These are phyloP conservation scores for Agarophyton chilense DNA, from an alignment of 23 red algal genomes.

Conservation along the genomic window DNA sequence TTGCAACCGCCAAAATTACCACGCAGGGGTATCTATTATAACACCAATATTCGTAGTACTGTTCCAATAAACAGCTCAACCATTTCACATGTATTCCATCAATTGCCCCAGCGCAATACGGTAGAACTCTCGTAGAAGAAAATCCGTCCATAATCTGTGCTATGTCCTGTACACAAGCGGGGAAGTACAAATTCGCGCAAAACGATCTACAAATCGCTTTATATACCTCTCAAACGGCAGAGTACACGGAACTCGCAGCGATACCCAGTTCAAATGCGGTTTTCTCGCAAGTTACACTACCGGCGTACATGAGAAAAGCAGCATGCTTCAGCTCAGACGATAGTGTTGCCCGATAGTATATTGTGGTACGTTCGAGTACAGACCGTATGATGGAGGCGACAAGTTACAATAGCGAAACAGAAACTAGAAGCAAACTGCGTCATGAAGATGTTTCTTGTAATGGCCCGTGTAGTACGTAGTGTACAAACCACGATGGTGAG, in stretches of 20 bases:
- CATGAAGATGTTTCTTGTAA: too few species aligned
- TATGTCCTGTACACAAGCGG: background rate
- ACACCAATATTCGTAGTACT: slow-evolving; percentile 21
- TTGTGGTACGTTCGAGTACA: background rate
- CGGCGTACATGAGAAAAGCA: background rate
- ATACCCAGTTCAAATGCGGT: background rate
- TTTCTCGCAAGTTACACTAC: background rate
- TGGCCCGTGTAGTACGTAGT: too few species aligned
- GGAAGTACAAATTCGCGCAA: background rate
- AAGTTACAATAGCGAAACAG: too few species aligned
- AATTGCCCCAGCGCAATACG: slow-evolving; percentile 1
- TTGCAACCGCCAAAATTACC: slow-evolving; percentile 11
- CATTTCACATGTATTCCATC: slow-evolving; percentile 44
- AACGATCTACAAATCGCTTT: background rate
- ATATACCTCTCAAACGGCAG: background rate
- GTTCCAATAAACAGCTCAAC: background rate
- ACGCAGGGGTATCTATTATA: slow-evolving; percentile 27
- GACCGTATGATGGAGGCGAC: too few species aligned
- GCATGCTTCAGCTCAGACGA: background rate
- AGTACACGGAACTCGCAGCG: background rate
- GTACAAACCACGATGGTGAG: too few species aligned
- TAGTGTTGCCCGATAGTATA: background rate
- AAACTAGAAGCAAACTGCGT: too few species aligned
- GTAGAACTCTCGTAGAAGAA: background rate
- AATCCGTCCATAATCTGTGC: background rate